Evolutionary conservation across 2,329 filamentous ascomycete species (phyloP).

Genomic region (Talaromyces sp.): DNA sequence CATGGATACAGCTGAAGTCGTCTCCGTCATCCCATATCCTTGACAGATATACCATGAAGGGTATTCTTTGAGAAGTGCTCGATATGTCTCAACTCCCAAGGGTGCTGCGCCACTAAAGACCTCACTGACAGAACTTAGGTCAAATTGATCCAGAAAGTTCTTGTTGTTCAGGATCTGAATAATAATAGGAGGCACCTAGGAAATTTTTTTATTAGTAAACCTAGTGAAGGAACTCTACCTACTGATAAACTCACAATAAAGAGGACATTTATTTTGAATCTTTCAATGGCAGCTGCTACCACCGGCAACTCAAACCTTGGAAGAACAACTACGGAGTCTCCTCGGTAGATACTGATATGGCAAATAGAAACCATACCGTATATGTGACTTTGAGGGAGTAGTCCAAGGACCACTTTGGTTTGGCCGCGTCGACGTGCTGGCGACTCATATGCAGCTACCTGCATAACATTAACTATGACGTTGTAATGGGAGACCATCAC

Average conservation of each 20-base stretch:
- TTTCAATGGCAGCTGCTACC: slow-evolving; percentile 22
- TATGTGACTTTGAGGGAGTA: slow-evolving; percentile 73
- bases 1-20: slow-evolving; percentile 47
- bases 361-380: slow-evolving; percentile 69
- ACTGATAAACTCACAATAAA: neutral
- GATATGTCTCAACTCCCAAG: slow-evolving; percentile 51
- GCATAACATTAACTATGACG: slow-evolving; percentile 44
- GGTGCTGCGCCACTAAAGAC: slow-evolving; percentile 50
- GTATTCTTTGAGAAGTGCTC: slow-evolving; percentile 26
- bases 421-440: slow-evolving; percentile 44
- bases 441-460: slow-evolving; percentile 22
- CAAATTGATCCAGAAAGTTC: slow-evolving; percentile 33
- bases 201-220: neutral
- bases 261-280: slow-evolving; percentile 29
- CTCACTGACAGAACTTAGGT: slow-evolving; percentile 44
- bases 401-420: slow-evolving; percentile 57
- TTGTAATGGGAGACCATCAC: slow-evolving; percentile 58
- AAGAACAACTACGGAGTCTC: slow-evolving; percentile 52
- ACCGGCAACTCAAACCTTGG: slow-evolving; percentile 48
- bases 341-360: slow-evolving; percentile 61
- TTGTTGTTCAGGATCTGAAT: slow-evolving; percentile 51
- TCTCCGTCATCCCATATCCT: slow-evolving; percentile 59
- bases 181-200: slow-evolving; percentile 47
- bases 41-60: slow-evolving; percentile 45
- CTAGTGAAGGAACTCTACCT: neutral